Conservation (phyloP, 176 grass and related monocot genomes). For the Aegilops bicornis region DNA sequence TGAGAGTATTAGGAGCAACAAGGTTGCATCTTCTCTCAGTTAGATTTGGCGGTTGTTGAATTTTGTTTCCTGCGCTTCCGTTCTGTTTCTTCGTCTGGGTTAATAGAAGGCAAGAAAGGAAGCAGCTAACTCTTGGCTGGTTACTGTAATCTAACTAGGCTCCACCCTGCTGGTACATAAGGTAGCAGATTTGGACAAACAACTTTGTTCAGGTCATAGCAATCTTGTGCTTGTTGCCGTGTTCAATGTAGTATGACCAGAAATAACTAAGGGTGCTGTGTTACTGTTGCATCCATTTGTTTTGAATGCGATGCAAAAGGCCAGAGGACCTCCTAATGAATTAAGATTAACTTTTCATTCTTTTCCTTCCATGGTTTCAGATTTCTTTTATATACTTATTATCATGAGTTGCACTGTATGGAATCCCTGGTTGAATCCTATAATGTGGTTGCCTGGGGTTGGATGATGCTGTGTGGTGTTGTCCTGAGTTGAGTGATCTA, state of each 20-base stretch:
- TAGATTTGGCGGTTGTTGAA: constrained; percentile 68
- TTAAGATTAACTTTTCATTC: constrained; percentile 26
- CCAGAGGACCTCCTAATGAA: constrained; percentile 41
- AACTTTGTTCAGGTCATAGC: constrained; percentile 38
- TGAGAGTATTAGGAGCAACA: constrained; percentile 67
- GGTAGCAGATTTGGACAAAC: constrained; percentile 34
- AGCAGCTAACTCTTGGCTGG: constrained; percentile 34
- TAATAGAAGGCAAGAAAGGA: constrained; percentile 65
- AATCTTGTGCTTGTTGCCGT: constrained; percentile 11
- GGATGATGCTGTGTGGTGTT: constrained; percentile 32
- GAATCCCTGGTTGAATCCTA: constrained; percentile 29
- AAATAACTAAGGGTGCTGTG: constrained; percentile 20
- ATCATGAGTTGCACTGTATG: constrained; percentile 43
- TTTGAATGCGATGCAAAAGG: constrained; percentile 36
- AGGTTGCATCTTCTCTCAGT: constrained; percentile 69
- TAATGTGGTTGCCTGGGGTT: constrained; percentile 14
- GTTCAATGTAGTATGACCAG: constrained; percentile 27
- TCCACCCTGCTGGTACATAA: constrained; percentile 42
- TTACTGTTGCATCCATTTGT: constrained; percentile 35
- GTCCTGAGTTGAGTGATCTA: not conserved
- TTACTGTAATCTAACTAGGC: constrained; percentile 46
- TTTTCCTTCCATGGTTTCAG: constrained; percentile 18
- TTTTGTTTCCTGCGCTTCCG: constrained; percentile 50
- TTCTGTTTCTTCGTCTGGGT: constrained; percentile 57
- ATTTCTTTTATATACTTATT: constrained; percentile 20